Evolutionary conservation across 306 rosid species (phyloP).

Genomic region (Sicyos edulis): DNA sequence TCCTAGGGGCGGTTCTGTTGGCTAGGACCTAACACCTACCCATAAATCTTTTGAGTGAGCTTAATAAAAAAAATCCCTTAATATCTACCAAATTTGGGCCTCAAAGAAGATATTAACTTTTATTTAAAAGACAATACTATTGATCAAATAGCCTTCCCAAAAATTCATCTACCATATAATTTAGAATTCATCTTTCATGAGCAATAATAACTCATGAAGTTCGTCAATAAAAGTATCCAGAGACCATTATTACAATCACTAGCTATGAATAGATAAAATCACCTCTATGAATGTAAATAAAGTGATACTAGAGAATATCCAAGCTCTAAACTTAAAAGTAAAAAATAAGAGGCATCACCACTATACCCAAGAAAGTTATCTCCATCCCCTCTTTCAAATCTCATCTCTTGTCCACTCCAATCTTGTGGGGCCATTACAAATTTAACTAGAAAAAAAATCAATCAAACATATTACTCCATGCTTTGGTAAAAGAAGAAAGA

Average conservation of each 20-base stretch:
- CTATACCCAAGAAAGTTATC: constrained; percentile 16
- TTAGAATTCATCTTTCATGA: constrained; percentile 3
- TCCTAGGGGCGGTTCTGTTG: neutral
- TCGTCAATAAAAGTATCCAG: neutral
- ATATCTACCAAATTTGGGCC: neutral
- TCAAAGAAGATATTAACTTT: neutral
- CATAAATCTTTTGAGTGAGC: neutral
- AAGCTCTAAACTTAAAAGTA: neutral
- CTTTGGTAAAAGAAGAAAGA: constrained; percentile 8
- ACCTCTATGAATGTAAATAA: constrained; percentile 4
- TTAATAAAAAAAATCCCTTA: neutral
- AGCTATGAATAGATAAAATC: neutral
- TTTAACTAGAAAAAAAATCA: neutral
- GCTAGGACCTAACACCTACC: neutral
- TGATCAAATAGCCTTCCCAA: neutral
- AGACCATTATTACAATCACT: neutral
- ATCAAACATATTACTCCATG: neutral
- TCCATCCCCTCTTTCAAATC: constrained; percentile 17
- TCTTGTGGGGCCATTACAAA: constrained; percentile 13
- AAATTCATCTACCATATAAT: neutral
- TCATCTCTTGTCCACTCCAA: constrained; percentile 19
- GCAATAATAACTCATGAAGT: constrained; percentile 3
- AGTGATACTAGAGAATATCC: constrained; percentile 11
- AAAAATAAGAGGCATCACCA: constrained; percentile 14
- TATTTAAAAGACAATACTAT: neutral